Evolutionary conservation across 2,329 filamentous ascomycete genomes (phyloP), one percentile per base, ranked within the genome.

Genomic region (Paraphoma chrysanthemicola): DNA sequence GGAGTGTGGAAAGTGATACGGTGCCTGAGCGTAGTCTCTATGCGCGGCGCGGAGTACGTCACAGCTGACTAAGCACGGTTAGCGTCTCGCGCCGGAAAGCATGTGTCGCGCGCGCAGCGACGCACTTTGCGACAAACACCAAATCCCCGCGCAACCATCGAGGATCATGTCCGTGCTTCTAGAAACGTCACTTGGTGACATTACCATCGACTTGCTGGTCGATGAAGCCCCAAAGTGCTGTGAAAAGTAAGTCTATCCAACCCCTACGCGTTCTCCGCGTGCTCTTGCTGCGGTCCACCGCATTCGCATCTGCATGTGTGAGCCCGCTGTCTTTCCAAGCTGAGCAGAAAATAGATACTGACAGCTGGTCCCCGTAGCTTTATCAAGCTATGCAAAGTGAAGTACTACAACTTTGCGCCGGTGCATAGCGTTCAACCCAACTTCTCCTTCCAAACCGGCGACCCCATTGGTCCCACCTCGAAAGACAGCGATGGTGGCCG

Each of bases 331-430:
- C 67, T 62, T 67, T 67, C 62, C 72, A 78, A 74, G 81, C 86
- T 88, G 81, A 89, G 81, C 75, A 76, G 66, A 67, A 56, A 61
- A 69, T 66, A 79, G 71, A 73, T 71, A 81, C 82, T 83, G 81
- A 88, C 82, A 82, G 70, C 64, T 77, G 71, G 71, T 68, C 66
- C 45, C 67, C 56, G 66, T 71, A 96, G 92, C 84, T 98, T 99
- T 78, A 83, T 99, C 54, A 98, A 99, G 84, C 91, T 99, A 68
- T 97, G 95, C 87, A 98, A 98, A 81, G 83, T 93, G 79, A 99
- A 97, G 82, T 99, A 98, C 81, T 99, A 97, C 87, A 98, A 98
- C 82, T 98, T 96, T 77, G 89, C 93, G 6, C 95, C 94, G 28
- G 82, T 98, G 52, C 92, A 97, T 80, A 93, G 90, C 65, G 87